Evolutionary conservation across 176 grass and related monocot species (phyloP).

Genomic region (Saccharum spontaneum): DNA sequence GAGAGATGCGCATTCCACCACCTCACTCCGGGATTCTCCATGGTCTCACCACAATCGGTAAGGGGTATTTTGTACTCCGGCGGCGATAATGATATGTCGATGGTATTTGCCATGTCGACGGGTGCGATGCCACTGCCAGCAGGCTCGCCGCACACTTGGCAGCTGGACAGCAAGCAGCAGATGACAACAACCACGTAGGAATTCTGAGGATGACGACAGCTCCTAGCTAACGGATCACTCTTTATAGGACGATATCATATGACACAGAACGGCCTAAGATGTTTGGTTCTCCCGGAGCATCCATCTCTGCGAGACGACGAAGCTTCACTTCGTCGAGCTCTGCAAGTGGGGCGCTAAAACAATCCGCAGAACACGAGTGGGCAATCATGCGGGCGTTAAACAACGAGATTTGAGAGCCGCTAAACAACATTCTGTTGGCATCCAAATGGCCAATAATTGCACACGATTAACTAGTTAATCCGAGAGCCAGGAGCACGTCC

Average conservation of each 20-base stretch:
- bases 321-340: background rate
- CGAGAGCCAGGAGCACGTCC: constrained; percentile 14
- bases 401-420: background rate
- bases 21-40: background rate
- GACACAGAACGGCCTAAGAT: background rate
- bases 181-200: constrained; percentile 47
- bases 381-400: constrained; percentile 36
- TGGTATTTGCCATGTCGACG: constrained; percentile 14
- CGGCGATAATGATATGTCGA: constrained; percentile 18
- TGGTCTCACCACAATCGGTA: constrained; percentile 26
- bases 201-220: constrained; percentile 18
- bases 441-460: constrained; percentile 56
- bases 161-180: background rate
- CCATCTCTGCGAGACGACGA: background rate
- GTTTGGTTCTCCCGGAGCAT: background rate
- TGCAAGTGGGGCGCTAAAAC: background rate
- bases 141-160: constrained; percentile 40
- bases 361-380: constrained; percentile 34
- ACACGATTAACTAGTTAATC: constrained; percentile 8
- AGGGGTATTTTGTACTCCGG: background rate
- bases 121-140: background rate
- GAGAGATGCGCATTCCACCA: no score
- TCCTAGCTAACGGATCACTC: background rate
- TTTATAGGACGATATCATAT: background rate
- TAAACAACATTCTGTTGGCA: constrained; percentile 27